Percentiles rank a stretch among this genome's conserved stretches.
These are phyloP conservation scores for Dipteronia dyeriana DNA, from an alignment of 345 rosid genomes.

Conservation along the genomic window DNA sequence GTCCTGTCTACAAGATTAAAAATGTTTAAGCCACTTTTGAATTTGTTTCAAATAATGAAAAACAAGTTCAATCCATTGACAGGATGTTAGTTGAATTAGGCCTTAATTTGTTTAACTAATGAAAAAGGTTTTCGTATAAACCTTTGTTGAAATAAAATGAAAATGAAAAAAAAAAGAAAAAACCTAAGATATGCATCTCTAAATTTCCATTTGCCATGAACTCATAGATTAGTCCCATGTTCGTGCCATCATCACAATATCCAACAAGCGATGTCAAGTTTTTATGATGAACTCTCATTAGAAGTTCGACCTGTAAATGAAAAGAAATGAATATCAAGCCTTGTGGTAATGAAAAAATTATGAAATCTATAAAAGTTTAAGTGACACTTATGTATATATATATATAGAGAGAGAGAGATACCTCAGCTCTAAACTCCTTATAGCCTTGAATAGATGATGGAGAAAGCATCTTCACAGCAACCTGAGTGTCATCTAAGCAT, in stretches of 20 bases:
- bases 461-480: slow-evolving; percentile 58
- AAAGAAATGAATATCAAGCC: too few relatives aligned
- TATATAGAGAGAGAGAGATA: too few relatives aligned
- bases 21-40: neutral
- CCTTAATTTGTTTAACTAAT: too few relatives aligned
- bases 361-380: too few relatives aligned
- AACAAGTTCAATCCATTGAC: too few relatives aligned
- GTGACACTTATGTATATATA: too few relatives aligned
- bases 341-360: too few relatives aligned
- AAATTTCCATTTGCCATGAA: slow-evolving; percentile 20
- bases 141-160: too few relatives aligned
- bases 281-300: slow-evolving; percentile 15
- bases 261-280: slow-evolving; percentile 20
- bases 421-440: too few relatives aligned
- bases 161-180: neutral
- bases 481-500: slow-evolving; percentile 26
- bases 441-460: slow-evolving; percentile 26
- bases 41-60: too few relatives aligned
- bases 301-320: slow-evolving; percentile 3
- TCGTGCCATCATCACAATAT: slow-evolving; percentile 8
- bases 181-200: slow-evolving; percentile 10
- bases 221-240: slow-evolving; percentile 15
- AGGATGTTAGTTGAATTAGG: too few relatives aligned
- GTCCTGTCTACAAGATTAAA: neutral
- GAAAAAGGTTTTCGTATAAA: too few relatives aligned